Evolutionary conservation across 805 yeast genomes (phyloP), one percentile per base, ranked within the genome.

Genomic region (Nakazawaea siamensis): DNA sequence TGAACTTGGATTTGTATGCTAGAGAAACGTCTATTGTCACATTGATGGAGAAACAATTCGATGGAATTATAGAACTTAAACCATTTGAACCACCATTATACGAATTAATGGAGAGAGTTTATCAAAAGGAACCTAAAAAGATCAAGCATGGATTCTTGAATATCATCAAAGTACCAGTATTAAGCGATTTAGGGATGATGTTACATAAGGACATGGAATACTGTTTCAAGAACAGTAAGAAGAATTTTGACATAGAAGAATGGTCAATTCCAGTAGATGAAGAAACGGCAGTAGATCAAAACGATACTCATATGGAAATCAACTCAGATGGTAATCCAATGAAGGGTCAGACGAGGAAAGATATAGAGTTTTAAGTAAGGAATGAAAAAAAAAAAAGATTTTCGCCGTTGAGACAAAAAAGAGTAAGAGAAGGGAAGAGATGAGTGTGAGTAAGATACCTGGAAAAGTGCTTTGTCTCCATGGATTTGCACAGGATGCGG

Each of bases 251-350:
- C 49, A 80, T 92, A 35, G 90, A 84, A 45, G 85, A 79, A 49
- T 92, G 96, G 95, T 85, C 95, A n/a, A 92, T 92, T 33, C 97
- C 98, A 0, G 95, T 90, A 2, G 96, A 87, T 38, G 94, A 81
- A 39, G 82, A 68, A n/a, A 80, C 68, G 12, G 70, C 60, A 4
- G 60, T 55, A 3, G 51, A 43, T 13, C 29, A 33, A 13, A 29
- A 21, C 17, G 14, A 18, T 8, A 14, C 14, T 3, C 30, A 28
- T 12, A 16, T 32, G 9, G 40, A 33, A 21, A 18, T 37, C 5
- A 31, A 28, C 4, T n/a, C 31, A 5, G 36, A 32, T 16, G 36
- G 37, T n/a, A 29, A 20, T 15, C 35, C 35, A 4, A 15, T 27
- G 23, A 29, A 29, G 18, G 36, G 37, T 4, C 40, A 37, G 14